Conservation (phyloP, 1,139 yeast genomes). For the Yamadazyma dendronema region DNA sequence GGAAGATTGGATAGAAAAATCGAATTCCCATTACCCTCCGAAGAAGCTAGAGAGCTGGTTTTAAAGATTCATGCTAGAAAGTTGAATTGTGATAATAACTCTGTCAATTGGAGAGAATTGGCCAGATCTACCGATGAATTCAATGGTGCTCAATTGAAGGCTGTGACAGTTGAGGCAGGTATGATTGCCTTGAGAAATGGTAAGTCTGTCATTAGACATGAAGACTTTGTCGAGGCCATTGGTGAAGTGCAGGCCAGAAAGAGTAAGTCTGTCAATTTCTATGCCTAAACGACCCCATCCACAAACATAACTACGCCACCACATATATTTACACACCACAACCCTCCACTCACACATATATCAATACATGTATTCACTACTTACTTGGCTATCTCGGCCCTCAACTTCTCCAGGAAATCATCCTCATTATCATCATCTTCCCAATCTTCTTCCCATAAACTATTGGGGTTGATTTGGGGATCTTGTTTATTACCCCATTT, state of each 20-base stretch:
- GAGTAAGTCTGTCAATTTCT: conserved; percentile 90
- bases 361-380: neutral
- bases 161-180: conserved; percentile 98
- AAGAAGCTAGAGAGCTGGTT: conserved; percentile 95
- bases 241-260: conserved; percentile 98
- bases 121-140: conserved; percentile 98
- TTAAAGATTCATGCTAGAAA: conserved; percentile 96
- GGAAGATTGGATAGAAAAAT: conserved; percentile 97
- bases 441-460: conserved; percentile 94
- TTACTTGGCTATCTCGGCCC: conserved; percentile 40
- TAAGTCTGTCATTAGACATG: conserved; percentile 87
- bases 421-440: conserved; percentile 90
- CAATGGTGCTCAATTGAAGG: conserved; percentile 97
- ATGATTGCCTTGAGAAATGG: conserved; percentile 98
- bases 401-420: conserved; percentile 70
- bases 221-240: conserved; percentile 97
- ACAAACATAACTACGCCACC: neutral
- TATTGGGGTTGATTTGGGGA: conserved; percentile 42
- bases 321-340: neutral
- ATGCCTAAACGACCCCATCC: conserved; percentile 47
- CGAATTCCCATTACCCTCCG: conserved; percentile 96
- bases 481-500: conserved; percentile 45
- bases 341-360: neutral
- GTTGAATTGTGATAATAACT: conserved; percentile 83
- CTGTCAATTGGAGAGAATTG: conserved; percentile 95